Conservation (phyloP, 176 grass and related monocot species). For the Juncus effusus region DNA sequence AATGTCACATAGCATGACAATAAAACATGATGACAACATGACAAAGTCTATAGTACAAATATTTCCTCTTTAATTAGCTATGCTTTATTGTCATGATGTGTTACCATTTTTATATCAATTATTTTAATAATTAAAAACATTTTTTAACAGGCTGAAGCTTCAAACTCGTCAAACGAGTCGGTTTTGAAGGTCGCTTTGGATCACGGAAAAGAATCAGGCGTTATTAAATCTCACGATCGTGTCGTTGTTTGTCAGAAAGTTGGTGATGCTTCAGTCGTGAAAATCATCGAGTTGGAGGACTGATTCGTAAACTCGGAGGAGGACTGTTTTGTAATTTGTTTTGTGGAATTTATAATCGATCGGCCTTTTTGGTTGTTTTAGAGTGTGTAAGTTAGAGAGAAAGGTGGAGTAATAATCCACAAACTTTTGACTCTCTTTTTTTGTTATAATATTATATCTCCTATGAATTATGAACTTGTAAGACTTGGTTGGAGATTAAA, state of each 20-base stretch:
- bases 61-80: no score
- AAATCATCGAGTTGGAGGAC: conserved; percentile 91
- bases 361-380: no score
- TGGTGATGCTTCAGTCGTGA: conserved; percentile 90
- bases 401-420: conserved; percentile 9
- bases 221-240: conserved; percentile 92
- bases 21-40: no score
- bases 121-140: no score
- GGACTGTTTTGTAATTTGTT: conserved; percentile 20
- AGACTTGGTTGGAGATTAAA: conserved; percentile 1
- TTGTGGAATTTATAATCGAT: not conserved
- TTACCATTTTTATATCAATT: no score
- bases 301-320: conserved; percentile 37
- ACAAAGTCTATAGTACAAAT: no score
- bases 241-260: conserved; percentile 97
- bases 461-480: not conserved
- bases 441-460: not conserved
- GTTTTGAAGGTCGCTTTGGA: conserved; percentile 98
- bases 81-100: no score
- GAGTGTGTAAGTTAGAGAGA: conserved; percentile 10
- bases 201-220: conserved; percentile 76
- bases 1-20: no score
- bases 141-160: conserved; percentile 68
- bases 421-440: conserved; percentile 28
- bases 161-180: conserved; percentile 70